A percentile compares a stretch with the other conserved stretches of the same genome.
phyloP scores from a whole-genome alignment of 2,329 filamentous ascomycete genomes.

The Aaosphaeria arxii region DNA sequence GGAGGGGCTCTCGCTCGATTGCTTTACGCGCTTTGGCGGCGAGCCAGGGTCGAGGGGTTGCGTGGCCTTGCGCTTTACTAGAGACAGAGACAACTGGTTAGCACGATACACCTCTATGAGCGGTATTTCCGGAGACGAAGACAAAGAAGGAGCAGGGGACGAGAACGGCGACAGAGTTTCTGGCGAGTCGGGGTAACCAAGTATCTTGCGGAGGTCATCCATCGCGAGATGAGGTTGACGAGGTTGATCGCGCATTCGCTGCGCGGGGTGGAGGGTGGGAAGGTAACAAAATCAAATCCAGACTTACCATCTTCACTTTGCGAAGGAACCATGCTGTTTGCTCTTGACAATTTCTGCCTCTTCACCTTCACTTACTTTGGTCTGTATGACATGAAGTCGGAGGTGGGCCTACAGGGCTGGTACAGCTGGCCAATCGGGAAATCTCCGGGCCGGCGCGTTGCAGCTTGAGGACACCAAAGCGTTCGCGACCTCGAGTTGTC shows the following conservation, averaged over 20 bases:
- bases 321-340: slow-evolving; percentile 15
- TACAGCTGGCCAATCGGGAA: neutral
- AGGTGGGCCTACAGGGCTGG: neutral
- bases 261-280: slow-evolving; percentile 2
- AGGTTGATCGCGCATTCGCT: neutral
- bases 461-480: slow-evolving; percentile 21
- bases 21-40: slow-evolving; percentile 57
- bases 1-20: slow-evolving; percentile 34
- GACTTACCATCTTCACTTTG: slow-evolving; percentile 36
- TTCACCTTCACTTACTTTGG: no score
- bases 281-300: neutral
- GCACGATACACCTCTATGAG: slow-evolving; percentile 6
- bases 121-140: slow-evolving; percentile 12
- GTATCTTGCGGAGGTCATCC: slow-evolving; percentile 4
- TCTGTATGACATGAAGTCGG: neutral
- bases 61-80: slow-evolving; percentile 71
- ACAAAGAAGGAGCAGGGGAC: slow-evolving; percentile 4
- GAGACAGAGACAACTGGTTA: slow-evolving; percentile 8
- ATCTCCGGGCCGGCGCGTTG: neutral
- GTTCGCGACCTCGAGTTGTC: slow-evolving; percentile 10
- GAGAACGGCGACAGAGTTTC: slow-evolving; percentile 8
- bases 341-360: no score
- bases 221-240: no score
- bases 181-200: slow-evolving; percentile 17
- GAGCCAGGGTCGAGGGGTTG: slow-evolving; percentile 59